Conservation (phyloP, 805 yeast species). For the Pichia scutulata region DNA sequence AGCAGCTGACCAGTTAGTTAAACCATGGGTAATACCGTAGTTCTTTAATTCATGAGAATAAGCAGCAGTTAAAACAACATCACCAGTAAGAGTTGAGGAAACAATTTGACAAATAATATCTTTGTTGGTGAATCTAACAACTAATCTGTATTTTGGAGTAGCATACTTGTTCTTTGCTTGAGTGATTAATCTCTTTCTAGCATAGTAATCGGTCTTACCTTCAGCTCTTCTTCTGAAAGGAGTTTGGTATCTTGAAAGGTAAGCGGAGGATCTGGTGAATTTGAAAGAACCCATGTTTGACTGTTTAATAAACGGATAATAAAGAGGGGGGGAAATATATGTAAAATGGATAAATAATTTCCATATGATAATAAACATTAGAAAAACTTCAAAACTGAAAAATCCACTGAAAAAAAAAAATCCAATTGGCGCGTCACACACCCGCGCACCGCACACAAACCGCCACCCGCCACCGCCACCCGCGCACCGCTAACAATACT, state of each 20-base stretch:
- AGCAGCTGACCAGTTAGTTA: slow-evolving; percentile 99
- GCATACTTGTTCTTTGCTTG: slow-evolving; percentile 99
- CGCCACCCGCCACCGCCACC: no score
- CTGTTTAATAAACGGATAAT: background rate
- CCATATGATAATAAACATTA: no score
- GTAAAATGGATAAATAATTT: background rate
- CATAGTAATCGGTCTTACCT: slow-evolving; percentile 99
- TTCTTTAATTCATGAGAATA: slow-evolving; percentile 98
- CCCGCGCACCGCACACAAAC: background rate
- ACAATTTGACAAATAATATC: slow-evolving; percentile 97
- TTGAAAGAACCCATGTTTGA: slow-evolving; percentile 65
- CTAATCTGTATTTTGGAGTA: slow-evolving; percentile 99
- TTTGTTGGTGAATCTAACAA: slow-evolving; percentile 99
- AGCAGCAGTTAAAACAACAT: slow-evolving; percentile 92
- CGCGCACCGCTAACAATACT: slow-evolving; percentile 10
- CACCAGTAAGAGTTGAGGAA: slow-evolving; percentile 96
- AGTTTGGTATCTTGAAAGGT: slow-evolving; percentile 99
- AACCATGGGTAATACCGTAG: slow-evolving; percentile 96
- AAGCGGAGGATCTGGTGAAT: slow-evolving; percentile 75
- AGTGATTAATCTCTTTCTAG: slow-evolving; percentile 98
- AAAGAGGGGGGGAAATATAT: background rate
- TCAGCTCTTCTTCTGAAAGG: slow-evolving; percentile 99
- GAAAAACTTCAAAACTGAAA: background rate
- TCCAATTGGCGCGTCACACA: background rate
- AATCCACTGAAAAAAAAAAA: background rate